Evolutionary conservation across 202 grass and related monocot genomes (phyloP), one percentile per base, ranked within the genome.

Genomic region (Cymbopogon flexuosus): DNA sequence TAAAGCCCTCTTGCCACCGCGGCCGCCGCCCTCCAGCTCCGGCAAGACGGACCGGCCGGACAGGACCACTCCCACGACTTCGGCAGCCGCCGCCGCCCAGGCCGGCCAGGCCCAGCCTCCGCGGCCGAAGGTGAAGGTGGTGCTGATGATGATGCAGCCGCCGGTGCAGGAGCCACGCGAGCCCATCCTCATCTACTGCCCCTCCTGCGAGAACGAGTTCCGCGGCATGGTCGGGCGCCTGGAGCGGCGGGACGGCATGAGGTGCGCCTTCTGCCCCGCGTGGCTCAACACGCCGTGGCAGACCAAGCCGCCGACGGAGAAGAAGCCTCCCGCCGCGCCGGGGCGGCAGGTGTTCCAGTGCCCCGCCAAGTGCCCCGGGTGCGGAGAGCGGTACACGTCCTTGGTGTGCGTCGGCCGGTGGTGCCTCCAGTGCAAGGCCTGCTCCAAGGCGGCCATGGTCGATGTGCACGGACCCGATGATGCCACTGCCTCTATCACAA

Each of bases 371-470:
- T 80, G 84, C 29, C 84, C 76, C 2, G 12, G 34, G 16, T 87
- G 72, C 65, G 79, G 27, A n/a, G 27, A n/a, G 85, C 41, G 10
- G 35, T 77, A 77, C 73, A 35, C 23, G 45, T 72, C 73, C 34
- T 45, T 37, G 79, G 85, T 87, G 18, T 45, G 23, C 42, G 58
- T 29, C 65, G 85, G 72, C 34, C 9, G 29, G n/a, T 87, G 79
- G 79, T 36, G 27, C 27, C 79, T 87, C 56, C 42, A 3, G 35
- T 83, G 85, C 79, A 77, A 65, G 66, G 46, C 37, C 8, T 87
- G 85, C 65, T 37, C 18, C 33, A 82, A 64, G 64, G 10, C 5
- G 6, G 67, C 24, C 64, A 54, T 77, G 69, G 42, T 87, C 42
- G n/a, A 82, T 45, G 72, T 72, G 64, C 73, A 71, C 23, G 79